Conservation (phyloP, 257 asterid genomes). For the Rehmannia glutinosa region DNA sequence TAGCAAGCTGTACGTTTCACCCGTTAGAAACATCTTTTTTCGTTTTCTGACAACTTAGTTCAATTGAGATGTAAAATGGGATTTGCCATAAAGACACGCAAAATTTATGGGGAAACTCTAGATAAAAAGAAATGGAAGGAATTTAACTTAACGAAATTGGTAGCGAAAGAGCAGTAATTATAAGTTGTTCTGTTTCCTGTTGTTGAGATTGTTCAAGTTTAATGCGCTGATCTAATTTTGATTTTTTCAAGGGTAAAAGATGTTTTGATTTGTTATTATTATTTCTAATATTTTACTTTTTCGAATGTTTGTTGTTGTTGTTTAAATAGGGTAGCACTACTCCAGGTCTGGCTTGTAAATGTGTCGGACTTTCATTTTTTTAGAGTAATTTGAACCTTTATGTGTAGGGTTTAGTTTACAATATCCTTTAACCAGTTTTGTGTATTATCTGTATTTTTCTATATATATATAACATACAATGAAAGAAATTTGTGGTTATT, state of each 20-base stretch:
- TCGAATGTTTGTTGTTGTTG: not conserved
- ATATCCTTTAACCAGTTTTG: not conserved
- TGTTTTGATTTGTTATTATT: slow-evolving; percentile 1
- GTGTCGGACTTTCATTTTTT: not conserved
- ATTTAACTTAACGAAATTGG: not conserved
- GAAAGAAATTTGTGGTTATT: not conserved
- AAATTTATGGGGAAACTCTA: not conserved
- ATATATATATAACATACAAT: not conserved
- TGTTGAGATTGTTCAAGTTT: not conserved
- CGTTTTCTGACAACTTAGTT: not conserved
- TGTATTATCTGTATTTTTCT: not conserved
- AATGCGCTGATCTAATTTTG: too few species aligned
- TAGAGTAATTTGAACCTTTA: not conserved
- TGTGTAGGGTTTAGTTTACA: not conserved
- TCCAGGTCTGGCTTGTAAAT: not conserved
- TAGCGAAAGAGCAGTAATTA: not conserved
- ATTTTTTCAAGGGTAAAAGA: not conserved
- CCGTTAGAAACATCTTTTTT: not conserved
- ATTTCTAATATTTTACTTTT: not conserved
- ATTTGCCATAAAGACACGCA: not conserved
- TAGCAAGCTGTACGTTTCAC: slow-evolving; percentile 63
- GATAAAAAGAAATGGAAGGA: not conserved
- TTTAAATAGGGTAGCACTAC: not conserved
- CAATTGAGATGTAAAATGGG: not conserved
- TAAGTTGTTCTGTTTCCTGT: not conserved